These are phyloP conservation scores for Leccinum sublutescens DNA, from an alignment of 768 basidiomycete genomes.

Conservation along the genomic window DNA sequence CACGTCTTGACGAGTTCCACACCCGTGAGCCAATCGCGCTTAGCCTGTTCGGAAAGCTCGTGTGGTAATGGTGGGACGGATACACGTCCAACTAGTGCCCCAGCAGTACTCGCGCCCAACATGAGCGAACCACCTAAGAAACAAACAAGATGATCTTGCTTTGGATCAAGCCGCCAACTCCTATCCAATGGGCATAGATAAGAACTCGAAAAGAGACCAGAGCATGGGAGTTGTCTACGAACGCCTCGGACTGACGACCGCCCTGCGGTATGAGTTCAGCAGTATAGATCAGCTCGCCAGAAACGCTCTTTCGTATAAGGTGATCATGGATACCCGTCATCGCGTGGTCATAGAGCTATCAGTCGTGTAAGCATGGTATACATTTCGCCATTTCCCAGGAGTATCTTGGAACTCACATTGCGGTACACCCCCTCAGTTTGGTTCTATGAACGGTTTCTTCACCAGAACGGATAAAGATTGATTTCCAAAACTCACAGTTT, in stretches of 20 bases:
- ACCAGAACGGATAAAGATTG: neutral
- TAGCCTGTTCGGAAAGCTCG: slow-evolving; percentile 59
- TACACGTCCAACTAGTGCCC: slow-evolving; percentile 49
- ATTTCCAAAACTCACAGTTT: slow-evolving; percentile 26
- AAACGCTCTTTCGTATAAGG: slow-evolving; percentile 64
- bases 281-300: slow-evolving; percentile 68
- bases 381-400: neutral
- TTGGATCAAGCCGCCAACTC: slow-evolving; percentile 72
- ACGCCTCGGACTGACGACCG: slow-evolving; percentile 33
- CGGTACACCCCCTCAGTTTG: slow-evolving; percentile 74
- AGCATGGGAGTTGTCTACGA: slow-evolving; percentile 15
- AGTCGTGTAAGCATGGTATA: slow-evolving; percentile 2
- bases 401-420: slow-evolving; percentile 45
- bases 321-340: slow-evolving; percentile 79
- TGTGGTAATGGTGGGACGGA: slow-evolving; percentile 66
- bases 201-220: slow-evolving; percentile 6
- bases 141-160: slow-evolving; percentile 96
- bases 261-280: slow-evolving; percentile 73
- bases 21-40: slow-evolving; percentile 81
- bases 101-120: slow-evolving; percentile 77
- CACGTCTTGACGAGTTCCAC: slow-evolving; percentile 84
- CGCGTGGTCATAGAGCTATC: slow-evolving; percentile 87
- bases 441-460: slow-evolving; percentile 43
- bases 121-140: slow-evolving; percentile 92
- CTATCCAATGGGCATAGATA: slow-evolving; percentile 35